Evolutionary conservation across 2,329 filamentous ascomycete genomes (phyloP).

Genomic region (Cladosporium sp.): DNA sequence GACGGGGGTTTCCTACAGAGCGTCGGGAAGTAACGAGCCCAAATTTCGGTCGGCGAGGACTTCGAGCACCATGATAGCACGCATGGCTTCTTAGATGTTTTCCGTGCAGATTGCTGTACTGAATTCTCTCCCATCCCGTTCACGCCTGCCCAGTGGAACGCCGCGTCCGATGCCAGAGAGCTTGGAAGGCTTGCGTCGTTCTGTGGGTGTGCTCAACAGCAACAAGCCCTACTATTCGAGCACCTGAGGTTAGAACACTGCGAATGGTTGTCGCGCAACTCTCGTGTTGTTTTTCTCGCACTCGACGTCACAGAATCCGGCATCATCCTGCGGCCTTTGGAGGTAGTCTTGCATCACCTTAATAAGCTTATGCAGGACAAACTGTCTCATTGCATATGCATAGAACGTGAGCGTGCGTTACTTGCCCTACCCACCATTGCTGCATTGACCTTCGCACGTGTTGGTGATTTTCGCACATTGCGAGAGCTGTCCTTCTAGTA

Average conservation of each 20-base stretch:
- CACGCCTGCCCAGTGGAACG: not conserved
- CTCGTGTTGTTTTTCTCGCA: not conserved
- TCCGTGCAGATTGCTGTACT: not conserved
- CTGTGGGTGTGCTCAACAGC: not conserved
- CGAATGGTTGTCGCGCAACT: not conserved
- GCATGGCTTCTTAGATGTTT: not conserved
- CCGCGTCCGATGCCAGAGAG: not conserved
- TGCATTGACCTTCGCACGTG: too few species aligned
- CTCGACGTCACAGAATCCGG: not conserved
- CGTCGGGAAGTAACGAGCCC: not conserved
- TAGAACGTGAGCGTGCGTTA: too few species aligned
- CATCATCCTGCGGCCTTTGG: too few species aligned
- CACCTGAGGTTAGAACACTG: not conserved
- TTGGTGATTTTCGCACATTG: too few species aligned
- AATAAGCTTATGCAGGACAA: too few species aligned
- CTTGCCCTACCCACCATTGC: too few species aligned
- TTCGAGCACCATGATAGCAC: not conserved
- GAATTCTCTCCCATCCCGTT: not conserved
- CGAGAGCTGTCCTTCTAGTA: too few species aligned
- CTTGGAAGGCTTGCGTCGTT: not conserved
- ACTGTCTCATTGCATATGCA: too few species aligned
- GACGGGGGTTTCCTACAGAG: not conserved
- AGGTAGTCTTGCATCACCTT: too few species aligned
- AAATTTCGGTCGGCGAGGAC: not conserved
- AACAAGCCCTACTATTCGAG: not conserved